Evolutionary conservation across 2,329 filamentous ascomycete genomes (phyloP), one percentile per base, ranked within the genome.

Genomic region (Bipolaris oryzae): DNA sequence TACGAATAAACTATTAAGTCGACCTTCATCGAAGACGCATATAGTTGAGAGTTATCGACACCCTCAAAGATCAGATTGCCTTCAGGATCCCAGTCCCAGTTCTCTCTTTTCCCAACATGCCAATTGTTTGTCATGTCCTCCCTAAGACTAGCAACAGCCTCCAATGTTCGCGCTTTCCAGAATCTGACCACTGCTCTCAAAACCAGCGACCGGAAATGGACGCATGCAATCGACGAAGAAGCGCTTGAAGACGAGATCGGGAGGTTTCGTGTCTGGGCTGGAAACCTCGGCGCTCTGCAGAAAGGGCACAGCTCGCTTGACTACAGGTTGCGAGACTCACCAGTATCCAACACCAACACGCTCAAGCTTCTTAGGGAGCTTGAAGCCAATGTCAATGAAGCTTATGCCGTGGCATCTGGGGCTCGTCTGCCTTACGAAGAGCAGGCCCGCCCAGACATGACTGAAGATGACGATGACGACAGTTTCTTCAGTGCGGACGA

Each of bases 241-340:
- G 66, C 63, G 15, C 66, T 76, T 13, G 66, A 73, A 34, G 74
- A 76, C 51, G 74, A 76, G 46, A 64, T 74, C 38, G 73, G 74
- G n/a, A 68, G 73, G 44, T 73, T 76, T 37, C 63, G 73, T 35
- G 73, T 76, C 0, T 76, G 73, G 74, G 66, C 66, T 11, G 66
- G 74, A 5, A 76, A 76, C 50, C 54, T 76, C 3, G 74, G 73
- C 3, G 74, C 72, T 18, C 50, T 75, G 20, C 72, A 75, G 25
- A 76, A 75, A 60, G 74, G 74, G 5, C 74, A 76, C 46, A 72
- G 70, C 43, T 73, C 68, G 18, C 55, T 76, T 4, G 74, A 76
- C 49, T 76, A 76, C 51, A 71, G 74, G 15, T 60, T 76, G 9
- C 74, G 74, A 28, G 74, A 75, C 41, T 72, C 72, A 7, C 73